Base-by-base conservation (phyloP, 2,329 filamentous ascomycete species). In the Colletotrichum sidae region DNA sequence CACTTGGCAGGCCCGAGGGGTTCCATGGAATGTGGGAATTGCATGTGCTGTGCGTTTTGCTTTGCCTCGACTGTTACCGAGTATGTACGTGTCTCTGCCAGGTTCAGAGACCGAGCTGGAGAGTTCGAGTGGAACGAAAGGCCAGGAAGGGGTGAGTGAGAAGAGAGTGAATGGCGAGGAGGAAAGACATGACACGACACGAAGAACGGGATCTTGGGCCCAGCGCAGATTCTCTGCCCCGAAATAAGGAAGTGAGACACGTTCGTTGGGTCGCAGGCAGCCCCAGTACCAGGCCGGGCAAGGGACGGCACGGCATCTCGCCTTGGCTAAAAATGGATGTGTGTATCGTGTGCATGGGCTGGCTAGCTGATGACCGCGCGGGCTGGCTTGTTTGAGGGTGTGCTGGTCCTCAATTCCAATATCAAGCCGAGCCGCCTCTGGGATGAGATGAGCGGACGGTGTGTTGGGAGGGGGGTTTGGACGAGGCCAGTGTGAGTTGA, bases 21-120 rank as follows among this genome's bases (percentile, higher is more conserved):
- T 25, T 50, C 56, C 45, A 60, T 51, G 51, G 62, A 65, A 61
- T 65, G 62, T 52, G 62, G 57, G 57, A 61, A 56, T 55, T 61
- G 51, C 50, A 64, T 39, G 55, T 41, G 38, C 55, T 52, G 44
- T 15, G 17, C 25, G 17, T 10, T 13, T 10, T 34, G 46, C 33
- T 25, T 47, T 41, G 39, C 45, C 17, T 47, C 15, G 3, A 10
- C 45, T 47, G 17, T 11, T 15, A 15, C 13, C 25, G 25, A 25
- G 25, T 25, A 25, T 25, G 25, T 25, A 25, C 25, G 25, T 25
- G 4, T 25, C 25, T 25, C 25, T 25, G 25, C 25, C 25, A 25
- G 25, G 4, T 25, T 25, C 25, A 25, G 4, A 25, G 25, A 25
- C 25, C 25, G 25, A 25, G 25, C 25, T 25, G 25, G 25, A 25